These are phyloP conservation scores for Gonium pectorale DNA, from an alignment of 139 green algal species.

Conservation along the genomic window DNA sequence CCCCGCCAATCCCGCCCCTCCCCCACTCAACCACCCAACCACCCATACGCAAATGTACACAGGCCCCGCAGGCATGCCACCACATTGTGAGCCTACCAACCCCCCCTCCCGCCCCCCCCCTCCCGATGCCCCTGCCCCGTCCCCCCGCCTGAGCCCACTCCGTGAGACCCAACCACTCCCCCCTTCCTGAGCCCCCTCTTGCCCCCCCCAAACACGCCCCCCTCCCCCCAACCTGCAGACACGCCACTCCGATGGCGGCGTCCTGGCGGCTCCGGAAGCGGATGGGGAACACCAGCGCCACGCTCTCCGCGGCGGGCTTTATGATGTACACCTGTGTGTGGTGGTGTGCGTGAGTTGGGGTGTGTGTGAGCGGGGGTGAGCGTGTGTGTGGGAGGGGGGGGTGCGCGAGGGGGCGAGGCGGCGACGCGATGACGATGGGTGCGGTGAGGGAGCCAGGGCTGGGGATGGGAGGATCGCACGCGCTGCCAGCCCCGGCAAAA, in stretches of 20 bases:
- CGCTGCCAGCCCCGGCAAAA: no score
- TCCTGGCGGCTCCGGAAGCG: conserved; percentile 38
- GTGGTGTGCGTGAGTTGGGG: neutral
- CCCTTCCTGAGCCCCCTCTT: neutral
- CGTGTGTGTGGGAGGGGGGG: no score
- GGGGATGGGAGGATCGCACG: no score
- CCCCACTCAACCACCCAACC: no score
- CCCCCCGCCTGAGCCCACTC: neutral
- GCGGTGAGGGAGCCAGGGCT: no score
- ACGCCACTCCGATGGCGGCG: conserved; percentile 31
- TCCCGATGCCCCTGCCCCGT: neutral
- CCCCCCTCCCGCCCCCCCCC: neutral
- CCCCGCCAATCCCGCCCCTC: no score
- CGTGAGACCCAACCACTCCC: neutral
- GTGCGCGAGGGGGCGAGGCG: neutral
- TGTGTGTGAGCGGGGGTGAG: neutral
- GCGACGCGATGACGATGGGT: no score
- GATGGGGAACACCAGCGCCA: conserved; percentile 33
- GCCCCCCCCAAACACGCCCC: neutral
- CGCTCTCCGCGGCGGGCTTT: neutral
- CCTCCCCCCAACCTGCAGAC: conserved; percentile 6
- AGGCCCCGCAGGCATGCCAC: no score
- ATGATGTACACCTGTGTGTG: conserved; percentile 26
- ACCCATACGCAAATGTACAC: no score
- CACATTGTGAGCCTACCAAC: no score